A percentile compares a stretch with the other conserved stretches of the same genome.
Conservation (phyloP, 148 eudicot species). For the Agrostemma githago region DNA sequence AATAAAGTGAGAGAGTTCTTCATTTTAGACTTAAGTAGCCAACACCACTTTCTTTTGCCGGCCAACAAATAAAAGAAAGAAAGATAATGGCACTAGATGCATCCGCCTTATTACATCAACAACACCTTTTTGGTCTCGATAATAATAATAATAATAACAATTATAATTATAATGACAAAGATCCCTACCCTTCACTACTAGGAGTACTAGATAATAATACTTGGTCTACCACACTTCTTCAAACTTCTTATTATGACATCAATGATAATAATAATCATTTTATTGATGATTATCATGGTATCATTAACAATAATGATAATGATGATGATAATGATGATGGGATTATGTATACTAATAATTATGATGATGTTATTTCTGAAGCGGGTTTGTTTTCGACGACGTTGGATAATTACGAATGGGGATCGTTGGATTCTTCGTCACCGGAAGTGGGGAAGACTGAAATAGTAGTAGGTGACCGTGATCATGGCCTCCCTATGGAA, state of each 20-base stretch:
- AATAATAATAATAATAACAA: neutral
- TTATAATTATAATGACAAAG: slow-evolving; percentile 5
- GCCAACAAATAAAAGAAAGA: neutral
- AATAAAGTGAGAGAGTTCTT: neutral
- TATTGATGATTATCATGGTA: neutral
- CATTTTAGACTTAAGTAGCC: neutral
- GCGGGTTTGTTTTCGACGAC: neutral
- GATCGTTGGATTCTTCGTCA: slow-evolving; percentile 4
- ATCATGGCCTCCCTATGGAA: neutral
- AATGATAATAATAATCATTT: neutral
- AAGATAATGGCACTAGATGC: slow-evolving; percentile 25
- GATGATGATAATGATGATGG: neutral
- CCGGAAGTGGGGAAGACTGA: neutral
- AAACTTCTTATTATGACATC: neutral
- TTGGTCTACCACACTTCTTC: slow-evolving; percentile 9
- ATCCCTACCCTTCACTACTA: slow-evolving; percentile 20
- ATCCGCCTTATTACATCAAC: slow-evolving; percentile 12
- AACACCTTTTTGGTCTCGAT: slow-evolving; percentile 20
- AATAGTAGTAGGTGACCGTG: neutral
- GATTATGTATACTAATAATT: neutral
- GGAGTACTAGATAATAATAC: neutral
- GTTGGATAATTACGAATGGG: slow-evolving; percentile 8
- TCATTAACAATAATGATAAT: neutral
- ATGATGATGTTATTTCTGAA: neutral
- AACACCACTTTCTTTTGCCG: slow-evolving; percentile 22